Evolutionary conservation across 805 yeast species (phyloP).

Genomic region (Pichia gijzeniarum): DNA sequence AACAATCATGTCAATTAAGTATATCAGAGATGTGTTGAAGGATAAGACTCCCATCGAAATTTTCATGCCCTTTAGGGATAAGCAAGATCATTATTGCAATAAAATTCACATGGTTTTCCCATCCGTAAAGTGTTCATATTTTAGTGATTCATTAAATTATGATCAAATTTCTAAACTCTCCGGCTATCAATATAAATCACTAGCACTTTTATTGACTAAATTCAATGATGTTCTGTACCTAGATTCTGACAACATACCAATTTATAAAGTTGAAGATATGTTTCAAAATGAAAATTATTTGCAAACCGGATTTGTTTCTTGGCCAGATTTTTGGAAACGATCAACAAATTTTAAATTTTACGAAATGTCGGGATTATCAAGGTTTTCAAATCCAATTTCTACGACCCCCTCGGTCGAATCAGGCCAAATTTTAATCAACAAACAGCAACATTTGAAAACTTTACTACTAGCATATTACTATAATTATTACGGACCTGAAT

Average conservation of each 20-base stretch:
- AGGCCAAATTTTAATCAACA: slow-evolving; percentile 61
- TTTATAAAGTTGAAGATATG: slow-evolving; percentile 28
- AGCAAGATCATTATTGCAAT: slow-evolving; percentile 41
- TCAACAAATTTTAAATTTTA: slow-evolving; percentile 57
- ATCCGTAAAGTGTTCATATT: slow-evolving; percentile 38
- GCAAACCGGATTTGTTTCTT: slow-evolving; percentile 49
- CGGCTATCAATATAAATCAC: slow-evolving; percentile 18
- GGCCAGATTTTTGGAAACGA: slow-evolving; percentile 72
- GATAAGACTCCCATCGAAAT: slow-evolving; percentile 40
- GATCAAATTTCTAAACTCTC: slow-evolving; percentile 17
- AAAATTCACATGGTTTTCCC: slow-evolving; percentile 31
- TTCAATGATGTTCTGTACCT: slow-evolving; percentile 37
- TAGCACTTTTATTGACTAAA: slow-evolving; percentile 35
- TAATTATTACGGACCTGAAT: slow-evolving; percentile 58
- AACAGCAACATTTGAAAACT: slow-evolving; percentile 51
- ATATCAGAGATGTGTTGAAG: slow-evolving; percentile 22
- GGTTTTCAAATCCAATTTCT: slow-evolving; percentile 24
- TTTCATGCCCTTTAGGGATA: slow-evolving; percentile 39
- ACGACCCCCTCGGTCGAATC: slow-evolving; percentile 62
- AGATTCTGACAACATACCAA: slow-evolving; percentile 40
- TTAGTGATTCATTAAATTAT: slow-evolving; percentile 29
- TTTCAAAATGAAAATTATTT: slow-evolving; percentile 37
- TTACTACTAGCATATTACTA: slow-evolving; percentile 56
- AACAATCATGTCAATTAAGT: slow-evolving; percentile 27
- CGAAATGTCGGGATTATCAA: slow-evolving; percentile 37